Evolutionary conservation across 495 filamentous ascomycete genomes (phyloP).

Genomic region (Thozetella sp.): DNA sequence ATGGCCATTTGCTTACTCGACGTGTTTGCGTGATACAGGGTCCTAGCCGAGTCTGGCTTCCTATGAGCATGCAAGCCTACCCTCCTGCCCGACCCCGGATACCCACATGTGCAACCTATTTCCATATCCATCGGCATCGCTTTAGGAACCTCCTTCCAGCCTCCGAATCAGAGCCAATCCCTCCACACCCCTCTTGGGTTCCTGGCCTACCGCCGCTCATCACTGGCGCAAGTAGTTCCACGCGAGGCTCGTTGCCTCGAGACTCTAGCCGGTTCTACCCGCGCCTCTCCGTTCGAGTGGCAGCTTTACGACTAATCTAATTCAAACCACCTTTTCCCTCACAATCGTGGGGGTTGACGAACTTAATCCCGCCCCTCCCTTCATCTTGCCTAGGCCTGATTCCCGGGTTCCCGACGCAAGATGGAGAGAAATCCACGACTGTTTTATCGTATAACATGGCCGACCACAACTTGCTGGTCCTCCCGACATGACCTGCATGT

Average conservation of each 20-base stretch:
- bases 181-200: no score
- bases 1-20: constrained; percentile 5
- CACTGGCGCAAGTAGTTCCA: background rate
- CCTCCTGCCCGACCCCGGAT: constrained; percentile 1
- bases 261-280: background rate
- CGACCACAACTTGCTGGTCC: no score
- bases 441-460: no score
- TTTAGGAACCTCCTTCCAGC: no score
- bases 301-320: background rate
- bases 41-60: constrained; percentile 49
- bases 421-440: no score
- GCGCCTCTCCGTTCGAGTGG: background rate
- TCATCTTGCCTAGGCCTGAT: background rate
- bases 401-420: background rate
- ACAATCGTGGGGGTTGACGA: no score
- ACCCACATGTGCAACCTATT: background rate
- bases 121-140: background rate
- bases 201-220: background rate
- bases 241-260: background rate
- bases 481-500: no score
- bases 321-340: background rate
- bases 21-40: constrained; percentile 21
- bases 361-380: background rate
- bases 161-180: no score
- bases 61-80: constrained; percentile 25